phyloP scores from a whole-genome alignment of 345 rosid species.

The Sisymbrium altissimum region DNA sequence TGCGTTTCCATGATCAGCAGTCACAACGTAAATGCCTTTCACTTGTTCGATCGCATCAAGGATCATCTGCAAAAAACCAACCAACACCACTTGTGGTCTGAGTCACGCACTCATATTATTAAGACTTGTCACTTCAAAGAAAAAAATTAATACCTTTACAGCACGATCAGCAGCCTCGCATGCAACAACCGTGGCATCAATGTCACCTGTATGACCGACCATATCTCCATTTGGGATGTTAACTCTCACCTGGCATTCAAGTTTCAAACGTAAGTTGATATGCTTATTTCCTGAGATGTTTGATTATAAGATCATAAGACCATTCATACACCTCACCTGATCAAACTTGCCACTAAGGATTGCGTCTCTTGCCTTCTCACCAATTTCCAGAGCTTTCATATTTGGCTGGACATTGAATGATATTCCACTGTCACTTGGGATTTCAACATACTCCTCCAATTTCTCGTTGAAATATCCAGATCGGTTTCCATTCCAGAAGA shows the following conservation, averaged over 20 bases:
- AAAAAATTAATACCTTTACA: constrained; percentile 57
- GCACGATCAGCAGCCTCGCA: constrained; percentile 93
- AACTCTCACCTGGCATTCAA: constrained; percentile 62
- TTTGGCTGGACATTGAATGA: constrained; percentile 88
- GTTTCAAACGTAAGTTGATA: background rate
- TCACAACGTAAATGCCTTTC: constrained; percentile 84
- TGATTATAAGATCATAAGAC: background rate
- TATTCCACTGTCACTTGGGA: constrained; percentile 92
- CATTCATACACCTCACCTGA: constrained; percentile 50
- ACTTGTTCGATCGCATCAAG: constrained; percentile 80
- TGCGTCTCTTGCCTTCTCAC: constrained; percentile 82
- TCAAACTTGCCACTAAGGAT: constrained; percentile 78
- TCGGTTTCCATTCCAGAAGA: constrained; percentile 98
- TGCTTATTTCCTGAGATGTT: background rate
- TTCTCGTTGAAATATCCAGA: constrained; percentile 76
- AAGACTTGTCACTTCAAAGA: background rate
- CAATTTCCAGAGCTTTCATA: constrained; percentile 93
- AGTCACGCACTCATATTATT: background rate
- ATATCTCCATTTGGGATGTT: constrained; percentile 90
- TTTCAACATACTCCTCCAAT: constrained; percentile 86
- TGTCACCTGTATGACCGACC: constrained; percentile 99
- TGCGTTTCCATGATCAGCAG: constrained; percentile 98
- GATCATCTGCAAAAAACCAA: constrained; percentile 58
- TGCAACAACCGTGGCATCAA: constrained; percentile 73
- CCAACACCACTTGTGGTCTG: background rate